These are phyloP conservation scores for Delonix regia DNA, from an alignment of 306 rosid genomes.

Conservation along the genomic window DNA sequence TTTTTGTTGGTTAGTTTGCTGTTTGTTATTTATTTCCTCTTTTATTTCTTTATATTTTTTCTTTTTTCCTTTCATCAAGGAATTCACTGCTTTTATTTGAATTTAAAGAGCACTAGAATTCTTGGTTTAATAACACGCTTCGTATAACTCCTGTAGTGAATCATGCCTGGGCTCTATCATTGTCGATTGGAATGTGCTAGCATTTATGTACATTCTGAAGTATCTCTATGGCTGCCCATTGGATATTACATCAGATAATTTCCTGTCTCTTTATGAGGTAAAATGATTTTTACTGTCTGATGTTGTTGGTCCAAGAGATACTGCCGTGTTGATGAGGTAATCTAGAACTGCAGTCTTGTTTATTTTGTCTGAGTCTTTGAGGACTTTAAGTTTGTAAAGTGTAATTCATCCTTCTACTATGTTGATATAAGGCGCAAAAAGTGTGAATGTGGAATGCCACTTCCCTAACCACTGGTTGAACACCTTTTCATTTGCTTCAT, in stretches of 20 bases:
- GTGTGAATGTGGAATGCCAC: background rate
- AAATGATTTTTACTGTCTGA: background rate
- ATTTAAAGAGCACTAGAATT: conserved; percentile 8
- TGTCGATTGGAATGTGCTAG: conserved; percentile 56
- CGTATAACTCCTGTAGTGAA: conserved; percentile 54
- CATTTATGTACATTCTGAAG: conserved; percentile 62
- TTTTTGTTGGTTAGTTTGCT: background rate
- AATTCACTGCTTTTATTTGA: background rate
- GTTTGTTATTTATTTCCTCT: background rate
- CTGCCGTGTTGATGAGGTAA: conserved; percentile 22
- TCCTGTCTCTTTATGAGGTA: conserved; percentile 76
- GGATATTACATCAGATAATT: conserved; percentile 53
- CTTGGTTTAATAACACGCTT: background rate
- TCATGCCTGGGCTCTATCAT: conserved; percentile 51
- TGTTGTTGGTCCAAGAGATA: conserved; percentile 9
- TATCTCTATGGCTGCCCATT: conserved; percentile 52
- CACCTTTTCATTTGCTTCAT: background rate
- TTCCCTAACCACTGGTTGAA: background rate
- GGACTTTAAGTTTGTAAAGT: background rate
- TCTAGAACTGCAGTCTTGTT: background rate
- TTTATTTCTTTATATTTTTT: background rate
- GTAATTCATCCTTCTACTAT: background rate
- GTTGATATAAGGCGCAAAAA: background rate
- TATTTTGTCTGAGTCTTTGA: conserved; percentile 5
- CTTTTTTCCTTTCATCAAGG: background rate